Evolutionary conservation across 768 basidiomycete species (phyloP), one percentile per base, ranked within the genome.

Genomic region (Pulveroboletus frians): DNA sequence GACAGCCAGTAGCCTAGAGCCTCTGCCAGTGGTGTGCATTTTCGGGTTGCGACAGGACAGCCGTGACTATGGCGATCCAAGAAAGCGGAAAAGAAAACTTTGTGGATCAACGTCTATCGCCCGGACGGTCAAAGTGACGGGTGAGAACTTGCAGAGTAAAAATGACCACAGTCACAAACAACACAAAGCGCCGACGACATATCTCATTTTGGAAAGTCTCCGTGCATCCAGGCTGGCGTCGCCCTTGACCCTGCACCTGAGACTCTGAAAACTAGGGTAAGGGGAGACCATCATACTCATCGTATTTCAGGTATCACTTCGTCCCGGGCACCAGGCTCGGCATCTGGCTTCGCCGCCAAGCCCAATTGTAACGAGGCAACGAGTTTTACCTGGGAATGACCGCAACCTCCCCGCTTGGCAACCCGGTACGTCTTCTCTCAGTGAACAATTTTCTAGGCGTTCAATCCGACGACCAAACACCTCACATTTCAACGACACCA

Each of bases 161-260:
- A 14, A 3, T 11, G 5, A 14, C 14, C 5, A 9, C 58, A 13
- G 6, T 5, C 1, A 4, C 11, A 30, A 32, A 32, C 20, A 2
- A 26, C 5, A 10, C 9, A 29, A 13, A 47, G 18, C 36, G 2
- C 60, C 60, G 61, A 50, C 35, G 30, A 62, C 55, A 63, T 54
- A 46, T 51, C 61, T 37, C 13, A 11, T 50, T 63, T 41, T 46
- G 46, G 61, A 52, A 63, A 46, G 23, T 41, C 61, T 57, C 58
- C 27, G 20, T 4, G 15, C n/a, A 10, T 10, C 30, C 10, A 36
- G 35, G 14, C 32, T 10, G 29, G 18, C 9, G 15, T 15, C 11
- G 6, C 23, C 10, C 9, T 20, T 11, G 20, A 10, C 3, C 21
- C 27, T 9, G 1, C 27, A 39, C 37, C 20, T 8, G 17, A 31